Evolutionary conservation across 2,329 filamentous ascomycete species (phyloP), one percentile per base, ranked within the genome.

Genomic region (Fusarium nisikadoi): DNA sequence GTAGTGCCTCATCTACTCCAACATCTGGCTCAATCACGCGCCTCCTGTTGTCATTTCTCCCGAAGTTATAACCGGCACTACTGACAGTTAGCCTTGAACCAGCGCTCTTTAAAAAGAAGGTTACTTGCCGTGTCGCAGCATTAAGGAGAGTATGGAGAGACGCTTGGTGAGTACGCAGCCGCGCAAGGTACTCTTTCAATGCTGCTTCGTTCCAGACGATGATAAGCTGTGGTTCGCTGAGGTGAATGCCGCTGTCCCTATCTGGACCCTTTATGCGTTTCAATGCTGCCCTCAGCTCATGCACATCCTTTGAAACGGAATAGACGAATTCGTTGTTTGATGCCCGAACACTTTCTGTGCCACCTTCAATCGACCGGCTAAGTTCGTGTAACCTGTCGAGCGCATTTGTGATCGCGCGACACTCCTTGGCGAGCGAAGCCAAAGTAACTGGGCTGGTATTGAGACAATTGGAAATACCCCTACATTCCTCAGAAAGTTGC

Each of bases 1-100:
- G 72, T 23, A 77, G 54, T 38, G 76, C 76, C 52, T 76, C 73
- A 25, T 77, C 76, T 36, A 77, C 66, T 25, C 61, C 59, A 46
- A 73, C 65, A 41, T 77, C 76, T 36, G 76, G 76, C 52, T 77
- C 76, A 36, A 77, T 77, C 50, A 77, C 76, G 38, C 76, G 76
- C 33, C 76, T 72, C 46, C 73, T 75, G 17, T 67, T 77, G 27
- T 73, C 54, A 58, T 75, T 68, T 54, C 70, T 67, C 43, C 65
- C 69, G 38, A 72, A 76, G 39, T 39, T 76, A 46, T 77, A 77
- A 20, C 68, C 43, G 62, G 62, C 74, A 67, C 55, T 69, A 27
- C 20, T 20, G 25, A 13, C 25, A 42, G 55, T 77, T 59, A 77
- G 71, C 19, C 14, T 49, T 27, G 35, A 13, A 20, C 36, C 16